phyloP scores from a whole-genome alignment of 768 basidiomycete genomes.

The Gloeostereum incarnatum region DNA sequence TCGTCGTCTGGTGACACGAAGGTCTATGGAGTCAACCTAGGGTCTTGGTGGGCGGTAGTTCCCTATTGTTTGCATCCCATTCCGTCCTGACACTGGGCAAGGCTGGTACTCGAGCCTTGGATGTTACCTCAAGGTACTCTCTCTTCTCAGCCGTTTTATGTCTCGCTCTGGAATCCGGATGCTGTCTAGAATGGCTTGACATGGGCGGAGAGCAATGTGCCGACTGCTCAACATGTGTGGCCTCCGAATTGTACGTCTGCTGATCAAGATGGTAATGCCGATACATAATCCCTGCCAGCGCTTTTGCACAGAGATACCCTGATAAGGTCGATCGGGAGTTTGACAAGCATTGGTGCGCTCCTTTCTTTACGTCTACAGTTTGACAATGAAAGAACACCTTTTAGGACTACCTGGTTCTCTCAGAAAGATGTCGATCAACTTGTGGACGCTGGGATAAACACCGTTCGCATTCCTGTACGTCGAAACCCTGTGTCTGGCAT shows the following conservation, averaged over 20 bases:
- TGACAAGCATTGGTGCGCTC: slow-evolving; percentile 49
- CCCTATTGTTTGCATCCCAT: neutral
- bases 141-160: neutral
- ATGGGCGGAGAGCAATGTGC: slow-evolving; percentile 66
- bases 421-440: slow-evolving; percentile 51
- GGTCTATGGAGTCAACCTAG: slow-evolving; percentile 66
- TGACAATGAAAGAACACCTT: neutral
- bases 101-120: slow-evolving; percentile 76
- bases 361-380: no score
- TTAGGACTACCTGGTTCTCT: slow-evolving; percentile 66
- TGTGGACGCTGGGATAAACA: slow-evolving; percentile 51
- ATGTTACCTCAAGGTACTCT: slow-evolving; percentile 60
- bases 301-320: slow-evolving; percentile 52
- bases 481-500: neutral
- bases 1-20: slow-evolving; percentile 19
- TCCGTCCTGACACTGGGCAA: slow-evolving; percentile 16
- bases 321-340: slow-evolving; percentile 48
- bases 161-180: neutral
- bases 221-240: slow-evolving; percentile 56
- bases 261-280: neutral
- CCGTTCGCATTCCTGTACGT: slow-evolving; percentile 66
- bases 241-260: slow-evolving; percentile 50
- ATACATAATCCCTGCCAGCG: slow-evolving; percentile 22
- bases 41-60: slow-evolving; percentile 41
- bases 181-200: slow-evolving; percentile 45